Conservation (phyloP, 2,329 filamentous ascomycete genomes). For the Fusarium sambucinum region DNA sequence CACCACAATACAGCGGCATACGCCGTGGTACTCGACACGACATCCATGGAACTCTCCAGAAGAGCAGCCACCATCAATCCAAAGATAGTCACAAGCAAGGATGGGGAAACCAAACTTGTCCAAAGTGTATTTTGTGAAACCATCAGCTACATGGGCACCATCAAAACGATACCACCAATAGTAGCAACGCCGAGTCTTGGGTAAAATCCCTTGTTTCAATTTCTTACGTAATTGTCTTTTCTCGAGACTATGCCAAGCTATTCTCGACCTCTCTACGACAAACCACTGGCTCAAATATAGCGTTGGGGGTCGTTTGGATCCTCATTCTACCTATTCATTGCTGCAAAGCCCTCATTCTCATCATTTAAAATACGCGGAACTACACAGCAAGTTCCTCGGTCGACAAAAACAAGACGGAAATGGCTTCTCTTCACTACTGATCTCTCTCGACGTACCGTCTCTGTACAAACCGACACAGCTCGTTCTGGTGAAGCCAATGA, state of each 20-base stretch:
- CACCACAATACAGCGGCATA: conserved; percentile 8
- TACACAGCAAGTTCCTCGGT: background rate
- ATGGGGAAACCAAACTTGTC: background rate
- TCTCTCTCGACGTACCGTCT: too few species aligned
- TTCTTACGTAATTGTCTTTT: background rate
- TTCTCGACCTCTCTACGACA: too few species aligned
- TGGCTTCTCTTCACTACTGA: too few species aligned
- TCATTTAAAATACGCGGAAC: background rate
- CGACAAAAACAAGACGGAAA: too few species aligned
- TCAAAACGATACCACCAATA: background rate
- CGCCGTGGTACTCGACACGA: conserved; percentile 3
- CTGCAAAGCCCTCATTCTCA: too few species aligned
- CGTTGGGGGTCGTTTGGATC: too few species aligned
- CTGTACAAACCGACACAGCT: too few species aligned
- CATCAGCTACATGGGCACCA: conserved; percentile 10
- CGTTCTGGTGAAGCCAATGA: too few species aligned
- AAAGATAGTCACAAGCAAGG: background rate
- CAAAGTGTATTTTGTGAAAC: conserved; percentile 1
- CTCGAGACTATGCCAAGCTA: background rate
- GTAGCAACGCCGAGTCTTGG: background rate
- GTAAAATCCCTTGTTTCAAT: background rate
- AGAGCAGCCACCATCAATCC: background rate
- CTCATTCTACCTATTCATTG: too few species aligned
- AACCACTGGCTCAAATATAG: too few species aligned
- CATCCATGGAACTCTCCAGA: background rate